Base-by-base conservation (phyloP, 176 grass and related monocot species). In the Oryza glumipatula region DNA sequence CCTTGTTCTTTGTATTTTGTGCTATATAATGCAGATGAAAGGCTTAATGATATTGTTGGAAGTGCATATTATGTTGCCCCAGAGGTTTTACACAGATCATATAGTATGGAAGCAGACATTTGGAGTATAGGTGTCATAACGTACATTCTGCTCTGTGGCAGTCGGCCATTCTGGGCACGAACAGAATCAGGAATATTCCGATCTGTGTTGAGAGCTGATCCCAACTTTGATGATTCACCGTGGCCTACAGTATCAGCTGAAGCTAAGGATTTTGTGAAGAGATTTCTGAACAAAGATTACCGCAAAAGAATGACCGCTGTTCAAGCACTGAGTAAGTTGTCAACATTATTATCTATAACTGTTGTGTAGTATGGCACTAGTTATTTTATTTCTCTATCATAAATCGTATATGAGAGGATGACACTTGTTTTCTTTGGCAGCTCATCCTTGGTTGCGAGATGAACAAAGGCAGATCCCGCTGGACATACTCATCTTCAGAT, bases 41-140 rank as follows among this genome's bases (percentile, higher is more conserved):
- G 97, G 67, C 92, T 99, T 71, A 99, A 99, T 82, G 97, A 99
- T 86, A 96, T 99, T 86, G 97, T 99, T 78, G 97, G 97, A 44
- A 96, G 93, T 89, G 94, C 97, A 44, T 99, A 99, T 86, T 96
- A 99, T 35, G 97, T 99, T 65, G 97, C 97, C 11, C 94, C 97
- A 65, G 97, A 99, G 74, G 97, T 99, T 76, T 84, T 96, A 65
- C 97, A 99, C 76, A 99, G 97, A 91, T 99, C 97, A 56, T 99
- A 99, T 79, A 96, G 91, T 87, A 94, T 89, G 76, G 97, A 99
- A 83, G 97, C 97, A 38, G 97, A 99, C 76, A 92, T 99, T 56
- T 99, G 97, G 97, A 99, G 97, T 85, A 94, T 99, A 85, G 97
- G 97, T 64, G 97, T 99, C 51, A 94, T 99, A 94, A 94, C 97